Evolutionary conservation across 495 filamentous ascomycete genomes (phyloP), one percentile per base, ranked within the genome.

Genomic region (Stereocaulon alpinum): DNA sequence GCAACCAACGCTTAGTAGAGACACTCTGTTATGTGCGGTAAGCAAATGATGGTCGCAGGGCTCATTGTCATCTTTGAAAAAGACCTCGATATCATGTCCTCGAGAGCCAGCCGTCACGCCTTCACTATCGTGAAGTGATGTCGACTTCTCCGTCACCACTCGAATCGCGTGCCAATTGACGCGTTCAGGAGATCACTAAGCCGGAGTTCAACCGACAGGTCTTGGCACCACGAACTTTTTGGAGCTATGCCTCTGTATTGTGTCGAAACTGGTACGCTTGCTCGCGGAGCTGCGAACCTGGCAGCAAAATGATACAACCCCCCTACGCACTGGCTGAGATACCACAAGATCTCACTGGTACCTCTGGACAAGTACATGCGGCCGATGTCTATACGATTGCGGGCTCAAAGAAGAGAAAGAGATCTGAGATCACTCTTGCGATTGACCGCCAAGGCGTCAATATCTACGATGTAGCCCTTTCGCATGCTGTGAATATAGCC

Each of bases 361-460:
- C 72, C 17, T 78, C 74, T 30, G 81, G 82, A 29, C 77, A 81
- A 45, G 82, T 86, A 61, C 75, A 76, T 17, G 79, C 84, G 52
- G 80, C 82, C 57, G 85, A 88, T 62, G 89, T 94, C 34, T 84
- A 81, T 67, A 82, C 86, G 67, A 69, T 87, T 53, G 78, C 81
- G 42, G 85, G 84, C 18, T 80, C 79, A 37, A 88, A 81, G 74
- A 95, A 91, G 75, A 81, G 87, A 67, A 96, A 96, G 74, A 80
- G 93, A 63, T 77, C 80, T 65, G 94, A 99, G 71, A 72, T 97
- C 56, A 87, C 81, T 14, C 83, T 93, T 10, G 88, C 87, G 10
- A 83, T 96, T 66, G 90, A 99, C 73, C 90, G 91, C 57, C 90
- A 96, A 67, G 86, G 88, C 15, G 78, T 96, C 15, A 93, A 90